These are phyloP conservation scores for Neurospora terricola DNA, from an alignment of 495 filamentous ascomycete species.

Conservation along the genomic window DNA sequence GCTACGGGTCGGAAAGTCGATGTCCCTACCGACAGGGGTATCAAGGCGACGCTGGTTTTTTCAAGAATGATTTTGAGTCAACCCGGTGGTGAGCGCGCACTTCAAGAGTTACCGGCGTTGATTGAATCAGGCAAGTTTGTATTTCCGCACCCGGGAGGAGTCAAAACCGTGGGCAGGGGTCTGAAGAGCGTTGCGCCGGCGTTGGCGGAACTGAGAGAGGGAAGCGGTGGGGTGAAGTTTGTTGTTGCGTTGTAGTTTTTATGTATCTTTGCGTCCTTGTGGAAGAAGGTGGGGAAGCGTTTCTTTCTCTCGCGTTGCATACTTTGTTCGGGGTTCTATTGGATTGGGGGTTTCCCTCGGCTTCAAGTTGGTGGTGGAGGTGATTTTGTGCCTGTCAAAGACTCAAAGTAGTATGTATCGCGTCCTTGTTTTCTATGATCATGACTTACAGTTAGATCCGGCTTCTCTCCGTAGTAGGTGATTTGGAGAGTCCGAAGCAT, in stretches of 20 bases:
- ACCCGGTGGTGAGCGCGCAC: background rate
- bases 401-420: background rate
- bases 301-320: background rate
- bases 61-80: slow-evolving; percentile 13
- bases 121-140: background rate
- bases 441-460: background rate
- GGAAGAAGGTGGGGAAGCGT: background rate
- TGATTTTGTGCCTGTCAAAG: background rate
- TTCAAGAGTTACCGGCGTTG: background rate
- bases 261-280: background rate
- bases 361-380: too few relatives aligned
- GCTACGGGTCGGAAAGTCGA: slow-evolving; percentile 19
- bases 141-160: background rate
- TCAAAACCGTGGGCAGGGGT: background rate
- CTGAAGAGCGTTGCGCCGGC: background rate
- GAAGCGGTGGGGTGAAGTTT: background rate
- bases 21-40: slow-evolving; percentile 11
- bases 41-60: slow-evolving; percentile 14
- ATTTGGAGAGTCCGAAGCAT: background rate
- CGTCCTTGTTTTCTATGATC: background rate
- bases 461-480: background rate
- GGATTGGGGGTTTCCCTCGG: background rate
- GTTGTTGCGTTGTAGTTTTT: background rate
- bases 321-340: background rate
- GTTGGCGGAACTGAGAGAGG: background rate